Conservation (phyloP, 805 yeast genomes). For the Candida nanaspora region DNA sequence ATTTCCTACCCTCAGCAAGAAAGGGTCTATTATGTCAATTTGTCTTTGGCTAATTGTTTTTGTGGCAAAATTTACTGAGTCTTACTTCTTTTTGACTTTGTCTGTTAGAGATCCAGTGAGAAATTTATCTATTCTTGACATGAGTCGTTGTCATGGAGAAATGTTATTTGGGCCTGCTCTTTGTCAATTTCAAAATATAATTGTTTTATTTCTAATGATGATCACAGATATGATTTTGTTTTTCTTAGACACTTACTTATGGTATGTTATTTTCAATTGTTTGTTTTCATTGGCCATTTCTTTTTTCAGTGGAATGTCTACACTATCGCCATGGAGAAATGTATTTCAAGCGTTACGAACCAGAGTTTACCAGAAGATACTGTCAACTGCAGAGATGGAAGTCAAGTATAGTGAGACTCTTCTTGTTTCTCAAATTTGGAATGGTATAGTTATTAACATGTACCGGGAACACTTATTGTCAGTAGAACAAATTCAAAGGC, state of each 20-base stretch:
- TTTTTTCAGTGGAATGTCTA: conserved; percentile 44
- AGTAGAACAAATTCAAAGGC: conserved; percentile 36
- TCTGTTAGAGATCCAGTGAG: conserved; percentile 46
- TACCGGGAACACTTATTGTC: conserved; percentile 47
- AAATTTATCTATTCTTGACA: conserved; percentile 36
- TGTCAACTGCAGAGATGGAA: conserved; percentile 38
- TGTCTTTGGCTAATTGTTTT: conserved; percentile 43
- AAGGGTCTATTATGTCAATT: conserved; percentile 33
- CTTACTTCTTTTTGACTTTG: conserved; percentile 46
- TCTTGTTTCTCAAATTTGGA: conserved; percentile 45
- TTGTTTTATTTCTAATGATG: conserved; percentile 33
- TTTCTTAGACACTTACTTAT: conserved; percentile 47
- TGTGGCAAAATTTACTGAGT: conserved; percentile 42
- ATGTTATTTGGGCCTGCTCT: conserved; percentile 30
- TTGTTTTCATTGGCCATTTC: conserved; percentile 41
- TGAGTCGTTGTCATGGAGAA: conserved; percentile 39
- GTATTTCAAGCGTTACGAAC: conserved; percentile 44
- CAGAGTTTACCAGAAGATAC: conserved; percentile 40
- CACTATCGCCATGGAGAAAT: conserved; percentile 54
- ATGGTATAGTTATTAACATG: conserved; percentile 45
- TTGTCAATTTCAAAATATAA: conserved; percentile 35
- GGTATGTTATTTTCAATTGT: conserved; percentile 54
- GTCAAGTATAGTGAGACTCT: conserved; percentile 33
- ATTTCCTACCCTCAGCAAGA: conserved; percentile 32
- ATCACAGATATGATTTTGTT: conserved; percentile 42